These are phyloP conservation scores for Metarhizium humberi DNA, from an alignment of 2,329 filamentous ascomycete species.

Conservation along the genomic window DNA sequence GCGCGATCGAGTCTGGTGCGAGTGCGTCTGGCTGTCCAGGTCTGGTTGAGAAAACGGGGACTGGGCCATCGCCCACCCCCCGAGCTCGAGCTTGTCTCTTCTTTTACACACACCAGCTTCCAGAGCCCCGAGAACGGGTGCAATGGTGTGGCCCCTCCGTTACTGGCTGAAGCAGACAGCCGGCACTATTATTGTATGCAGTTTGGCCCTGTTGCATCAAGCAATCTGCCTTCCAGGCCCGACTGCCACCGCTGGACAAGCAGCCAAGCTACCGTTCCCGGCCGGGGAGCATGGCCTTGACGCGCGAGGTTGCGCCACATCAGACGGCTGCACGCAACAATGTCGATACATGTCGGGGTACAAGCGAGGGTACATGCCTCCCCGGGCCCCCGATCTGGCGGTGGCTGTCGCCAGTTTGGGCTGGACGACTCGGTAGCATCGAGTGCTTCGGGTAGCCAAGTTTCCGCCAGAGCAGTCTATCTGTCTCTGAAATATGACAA, in stretches of 20 bases:
- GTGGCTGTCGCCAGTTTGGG: no score
- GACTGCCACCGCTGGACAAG: not conserved
- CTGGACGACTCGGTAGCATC: not conserved
- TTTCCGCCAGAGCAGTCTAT: no score
- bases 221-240: not conserved
- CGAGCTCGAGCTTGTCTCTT: conserved; percentile 1
- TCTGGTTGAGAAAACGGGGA: not conserved
- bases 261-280: conserved; percentile 5
- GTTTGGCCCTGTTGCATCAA: not conserved
- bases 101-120: not conserved
- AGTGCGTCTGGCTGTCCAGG: not conserved
- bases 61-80: not conserved
- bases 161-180: not conserved
- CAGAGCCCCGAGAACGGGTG: not conserved
- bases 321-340: conserved; percentile 2
- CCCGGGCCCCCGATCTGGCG: not conserved
- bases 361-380: not conserved
- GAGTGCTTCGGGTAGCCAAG: no score
- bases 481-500: no score
- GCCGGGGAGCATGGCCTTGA: conserved; percentile 1
- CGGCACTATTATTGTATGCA: not conserved
- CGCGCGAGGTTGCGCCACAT: conserved; percentile 12
- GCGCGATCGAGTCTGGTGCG: not conserved
- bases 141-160: not conserved
- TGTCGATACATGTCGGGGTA: not conserved